phyloP scores from a whole-genome alignment of 179 eudicot genomes.

The Vitellaria paradoxa region DNA sequence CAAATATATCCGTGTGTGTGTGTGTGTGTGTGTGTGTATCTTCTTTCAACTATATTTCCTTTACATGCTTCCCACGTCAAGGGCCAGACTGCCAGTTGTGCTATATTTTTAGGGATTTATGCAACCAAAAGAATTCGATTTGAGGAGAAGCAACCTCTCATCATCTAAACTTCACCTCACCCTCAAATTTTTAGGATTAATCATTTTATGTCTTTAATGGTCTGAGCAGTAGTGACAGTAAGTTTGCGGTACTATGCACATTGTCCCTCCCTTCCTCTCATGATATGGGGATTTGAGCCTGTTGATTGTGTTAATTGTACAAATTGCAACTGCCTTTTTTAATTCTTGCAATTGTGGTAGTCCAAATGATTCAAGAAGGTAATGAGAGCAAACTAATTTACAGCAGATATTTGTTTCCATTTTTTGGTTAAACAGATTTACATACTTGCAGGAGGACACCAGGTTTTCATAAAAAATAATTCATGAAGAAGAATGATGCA shows the following conservation, averaged over 20 bases:
- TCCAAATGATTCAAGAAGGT: background rate
- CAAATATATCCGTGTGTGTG: too few species aligned
- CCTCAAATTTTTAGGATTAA: background rate
- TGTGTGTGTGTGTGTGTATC: background rate
- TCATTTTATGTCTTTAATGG: background rate
- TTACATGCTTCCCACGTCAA: slow-evolving; percentile 4
- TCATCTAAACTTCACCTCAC: background rate
- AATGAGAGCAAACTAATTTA: background rate
- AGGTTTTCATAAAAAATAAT: background rate
- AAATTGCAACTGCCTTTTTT: background rate
- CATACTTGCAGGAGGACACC: background rate
- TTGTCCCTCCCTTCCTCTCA: background rate
- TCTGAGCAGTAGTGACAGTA: background rate
- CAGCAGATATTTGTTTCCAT: background rate
- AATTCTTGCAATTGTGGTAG: background rate
- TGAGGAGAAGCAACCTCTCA: background rate
- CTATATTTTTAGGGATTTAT: background rate
- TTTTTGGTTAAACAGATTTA: background rate
- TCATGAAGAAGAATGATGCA: background rate
- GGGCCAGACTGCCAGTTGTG: background rate
- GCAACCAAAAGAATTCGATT: background rate
- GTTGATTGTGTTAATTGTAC: background rate
- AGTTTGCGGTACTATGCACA: background rate
- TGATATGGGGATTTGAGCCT: background rate
- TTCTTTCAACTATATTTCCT: background rate